These are phyloP conservation scores for Dothideomycetes sp. DNA, from an alignment of 2,329 filamentous ascomycete genomes.

Conservation along the genomic window DNA sequence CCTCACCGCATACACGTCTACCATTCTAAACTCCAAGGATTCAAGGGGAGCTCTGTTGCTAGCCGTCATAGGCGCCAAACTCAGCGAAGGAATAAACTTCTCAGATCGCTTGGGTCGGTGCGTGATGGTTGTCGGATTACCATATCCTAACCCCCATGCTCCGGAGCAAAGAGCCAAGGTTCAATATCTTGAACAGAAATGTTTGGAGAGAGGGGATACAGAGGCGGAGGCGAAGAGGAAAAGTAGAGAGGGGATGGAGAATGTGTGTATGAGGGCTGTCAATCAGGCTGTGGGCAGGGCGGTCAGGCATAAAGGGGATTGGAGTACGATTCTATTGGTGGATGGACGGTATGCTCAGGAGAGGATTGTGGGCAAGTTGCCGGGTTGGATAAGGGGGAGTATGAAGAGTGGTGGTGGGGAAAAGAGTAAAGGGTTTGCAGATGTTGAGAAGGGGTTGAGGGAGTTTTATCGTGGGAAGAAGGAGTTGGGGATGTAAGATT, in stretches of 20 bases:
- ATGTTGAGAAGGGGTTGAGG: slow-evolving; percentile 30
- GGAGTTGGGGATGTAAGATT: background rate
- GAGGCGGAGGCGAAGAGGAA: slow-evolving; percentile 41
- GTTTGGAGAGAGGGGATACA: slow-evolving; percentile 22
- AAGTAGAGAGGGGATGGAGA: slow-evolving; percentile 88
- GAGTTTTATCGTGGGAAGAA: slow-evolving; percentile 30
- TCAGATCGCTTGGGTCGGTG: slow-evolving; percentile 81
- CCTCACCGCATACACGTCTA: slow-evolving; percentile 61
- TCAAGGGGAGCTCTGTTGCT: slow-evolving; percentile 68
- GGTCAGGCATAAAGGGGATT: slow-evolving; percentile 80
- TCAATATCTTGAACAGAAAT: slow-evolving; percentile 66
- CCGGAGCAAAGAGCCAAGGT: slow-evolving; percentile 91
- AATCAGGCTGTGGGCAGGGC: slow-evolving; percentile 94
- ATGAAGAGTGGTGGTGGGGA: slow-evolving; percentile 40
- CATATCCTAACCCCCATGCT: slow-evolving; percentile 82
- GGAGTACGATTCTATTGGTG: slow-evolving; percentile 78
- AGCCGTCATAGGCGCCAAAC: slow-evolving; percentile 85
- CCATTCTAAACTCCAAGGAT: slow-evolving; percentile 41
- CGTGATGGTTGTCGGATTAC: slow-evolving; percentile 83
- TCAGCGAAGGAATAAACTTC: slow-evolving; percentile 98
- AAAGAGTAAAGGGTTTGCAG: slow-evolving; percentile 1
- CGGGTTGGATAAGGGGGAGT: slow-evolving; percentile 76
- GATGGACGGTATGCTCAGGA: slow-evolving; percentile 70
- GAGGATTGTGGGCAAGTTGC: slow-evolving; percentile 69
- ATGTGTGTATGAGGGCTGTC: slow-evolving; percentile 90